Evolutionary conservation across 371 early-diverging fungal species (phyloP).

Genomic region (Blakeslea trispora): DNA sequence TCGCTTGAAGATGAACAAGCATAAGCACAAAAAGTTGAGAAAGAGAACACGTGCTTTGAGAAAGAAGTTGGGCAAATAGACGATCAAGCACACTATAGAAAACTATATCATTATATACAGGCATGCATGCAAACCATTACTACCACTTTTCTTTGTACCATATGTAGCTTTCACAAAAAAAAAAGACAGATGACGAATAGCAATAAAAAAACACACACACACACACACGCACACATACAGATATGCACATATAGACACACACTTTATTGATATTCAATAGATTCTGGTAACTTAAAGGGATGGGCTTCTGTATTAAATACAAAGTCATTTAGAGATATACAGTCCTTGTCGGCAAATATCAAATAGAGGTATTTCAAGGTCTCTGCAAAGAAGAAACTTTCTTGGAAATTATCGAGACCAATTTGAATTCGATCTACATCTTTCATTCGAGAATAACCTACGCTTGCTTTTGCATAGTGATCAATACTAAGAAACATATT

Average conservation of each 20-base stretch:
- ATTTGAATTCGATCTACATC: conserved; percentile 47
- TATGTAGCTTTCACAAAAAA: conserved; percentile 2
- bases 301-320: conserved; percentile 84
- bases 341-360: conserved; percentile 63
- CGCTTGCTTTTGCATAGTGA: conserved; percentile 43
- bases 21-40: conserved; percentile 82
- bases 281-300: conserved; percentile 44
- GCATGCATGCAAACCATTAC: not conserved
- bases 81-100: not conserved
- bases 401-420: conserved; percentile 43
- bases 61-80: conserved; percentile 77
- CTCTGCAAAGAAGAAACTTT: conserved; percentile 81
- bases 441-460: conserved; percentile 61
- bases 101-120: not conserved
- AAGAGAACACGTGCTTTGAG: conserved; percentile 79
- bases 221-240: no score
- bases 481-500: conserved; percentile 62
- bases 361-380: conserved; percentile 91
- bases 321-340: conserved; percentile 67
- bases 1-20: conserved; percentile 87
- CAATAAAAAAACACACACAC: not conserved
- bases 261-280: conserved; percentile 21
- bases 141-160: conserved; percentile 2
- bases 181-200: not conserved
- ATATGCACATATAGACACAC: not conserved